phyloP scores from a whole-genome alignment of 2,329 filamentous ascomycete genomes.

The Colletotrichum trifolii region DNA sequence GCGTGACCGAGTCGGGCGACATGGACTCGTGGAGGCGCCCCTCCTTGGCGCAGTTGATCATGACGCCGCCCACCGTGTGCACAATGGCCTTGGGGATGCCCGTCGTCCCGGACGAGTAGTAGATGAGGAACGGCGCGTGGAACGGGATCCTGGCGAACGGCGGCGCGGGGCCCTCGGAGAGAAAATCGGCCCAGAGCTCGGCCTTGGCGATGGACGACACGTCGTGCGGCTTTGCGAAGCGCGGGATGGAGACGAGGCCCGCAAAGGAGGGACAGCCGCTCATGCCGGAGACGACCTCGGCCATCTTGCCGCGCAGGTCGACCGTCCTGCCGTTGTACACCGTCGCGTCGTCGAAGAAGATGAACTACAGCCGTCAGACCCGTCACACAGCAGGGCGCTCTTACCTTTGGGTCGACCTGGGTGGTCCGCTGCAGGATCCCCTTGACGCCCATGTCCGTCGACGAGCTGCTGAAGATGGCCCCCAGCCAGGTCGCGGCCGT shows the following conservation, averaged over 20 bases:
- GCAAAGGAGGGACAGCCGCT: constrained; percentile 68
- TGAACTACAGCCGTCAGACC: constrained; percentile 51
- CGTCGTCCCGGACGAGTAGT: constrained; percentile 85
- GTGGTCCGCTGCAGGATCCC: constrained; percentile 79
- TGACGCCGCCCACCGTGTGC: constrained; percentile 75
- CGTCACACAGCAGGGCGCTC: neutral
- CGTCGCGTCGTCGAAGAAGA: constrained; percentile 87
- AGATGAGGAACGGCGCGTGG: constrained; percentile 80
- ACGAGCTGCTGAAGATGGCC: constrained; percentile 79
- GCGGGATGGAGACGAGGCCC: constrained; percentile 72
- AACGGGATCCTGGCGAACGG: constrained; percentile 73
- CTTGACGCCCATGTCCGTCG: constrained; percentile 85
- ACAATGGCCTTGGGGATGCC: constrained; percentile 89
- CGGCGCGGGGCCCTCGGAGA: constrained; percentile 50
- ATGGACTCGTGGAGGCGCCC: constrained; percentile 59
- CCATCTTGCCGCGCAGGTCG: constrained; percentile 79
- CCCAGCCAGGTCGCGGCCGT: constrained; percentile 77
- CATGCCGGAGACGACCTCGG: constrained; percentile 72
- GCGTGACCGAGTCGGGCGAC: constrained; percentile 51
- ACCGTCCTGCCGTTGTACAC: constrained; percentile 83
- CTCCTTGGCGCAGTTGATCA: constrained; percentile 71
- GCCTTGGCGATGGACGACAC: constrained; percentile 62
- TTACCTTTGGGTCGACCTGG: constrained; percentile 77
- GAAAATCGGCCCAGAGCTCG: constrained; percentile 58
- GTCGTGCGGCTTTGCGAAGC: constrained; percentile 72